These are phyloP conservation scores for Hymenoscyphus scutula DNA, from an alignment of 2,329 filamentous ascomycete species.

Conservation along the genomic window DNA sequence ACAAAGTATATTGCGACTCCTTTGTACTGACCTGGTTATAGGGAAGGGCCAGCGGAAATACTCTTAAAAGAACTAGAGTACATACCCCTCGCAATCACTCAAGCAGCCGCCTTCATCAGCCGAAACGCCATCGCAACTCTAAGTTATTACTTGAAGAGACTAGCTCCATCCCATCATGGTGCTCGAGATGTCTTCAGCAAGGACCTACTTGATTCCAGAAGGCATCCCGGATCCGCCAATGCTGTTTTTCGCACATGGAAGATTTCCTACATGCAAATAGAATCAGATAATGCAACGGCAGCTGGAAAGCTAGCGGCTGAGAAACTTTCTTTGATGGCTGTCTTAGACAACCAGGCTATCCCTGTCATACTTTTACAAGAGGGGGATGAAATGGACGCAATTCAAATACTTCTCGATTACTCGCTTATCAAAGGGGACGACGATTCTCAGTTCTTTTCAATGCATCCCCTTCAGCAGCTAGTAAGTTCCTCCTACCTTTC, in stretches of 20 bases:
- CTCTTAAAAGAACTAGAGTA: background rate
- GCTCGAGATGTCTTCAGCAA: background rate
- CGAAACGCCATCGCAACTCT: background rate
- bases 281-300: background rate
- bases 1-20: too few species aligned
- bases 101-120: background rate
- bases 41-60: background rate
- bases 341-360: background rate
- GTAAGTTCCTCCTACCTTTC: background rate
- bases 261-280: background rate
- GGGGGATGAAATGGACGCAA: background rate
- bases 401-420: background rate
- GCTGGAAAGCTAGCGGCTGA: background rate
- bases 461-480: background rate
- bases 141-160: background rate
- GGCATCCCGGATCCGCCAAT: background rate
- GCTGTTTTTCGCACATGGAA: background rate
- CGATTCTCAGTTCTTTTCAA: background rate
- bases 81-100: background rate
- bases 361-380: background rate
- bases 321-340: background rate
- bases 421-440: background rate
- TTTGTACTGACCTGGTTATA: too few species aligned
- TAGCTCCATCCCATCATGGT: background rate
- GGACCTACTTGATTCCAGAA: background rate